Conservation (phyloP, 2,329 filamentous ascomycete species). For the Akanthomyces dipterigenus region DNA sequence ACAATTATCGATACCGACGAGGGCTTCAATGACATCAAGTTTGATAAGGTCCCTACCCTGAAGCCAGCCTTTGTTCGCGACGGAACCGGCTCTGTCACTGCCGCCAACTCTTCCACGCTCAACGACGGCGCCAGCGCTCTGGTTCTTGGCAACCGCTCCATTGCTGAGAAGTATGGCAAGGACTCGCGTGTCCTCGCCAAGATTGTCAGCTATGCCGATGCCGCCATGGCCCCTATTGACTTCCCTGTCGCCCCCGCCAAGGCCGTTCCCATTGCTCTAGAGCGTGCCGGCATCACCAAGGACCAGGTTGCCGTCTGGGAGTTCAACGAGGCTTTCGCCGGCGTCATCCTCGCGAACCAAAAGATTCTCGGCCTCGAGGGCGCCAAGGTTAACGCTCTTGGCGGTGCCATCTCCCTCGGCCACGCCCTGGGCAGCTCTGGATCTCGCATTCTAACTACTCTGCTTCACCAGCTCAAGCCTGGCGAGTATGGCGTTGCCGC, state of each 20-base stretch:
- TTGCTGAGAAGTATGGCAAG: slow-evolving; percentile 73
- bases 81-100: slow-evolving; percentile 84
- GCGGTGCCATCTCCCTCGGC: slow-evolving; percentile 85
- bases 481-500: slow-evolving; percentile 93
- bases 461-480: slow-evolving; percentile 84
- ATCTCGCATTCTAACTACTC: slow-evolving; percentile 79
- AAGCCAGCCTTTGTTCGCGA: slow-evolving; percentile 88
- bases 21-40: slow-evolving; percentile 78
- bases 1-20: slow-evolving; percentile 76
- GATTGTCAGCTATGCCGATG: slow-evolving; percentile 81
- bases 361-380: slow-evolving; percentile 80
- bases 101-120: slow-evolving; percentile 87
- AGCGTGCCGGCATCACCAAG: slow-evolving; percentile 82
- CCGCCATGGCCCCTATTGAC: slow-evolving; percentile 83
- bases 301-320: slow-evolving; percentile 94
- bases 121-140: slow-evolving; percentile 92
- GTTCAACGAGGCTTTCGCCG: slow-evolving; percentile 97
- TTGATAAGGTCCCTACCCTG: slow-evolving; percentile 77
- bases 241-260: slow-evolving; percentile 91
- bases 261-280: slow-evolving; percentile 82
- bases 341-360: slow-evolving; percentile 89
- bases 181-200: slow-evolving; percentile 78
- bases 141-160: slow-evolving; percentile 72
- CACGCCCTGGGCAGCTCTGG: slow-evolving; percentile 92
- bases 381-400: slow-evolving; percentile 78